phyloP scores from a whole-genome alignment of 2,329 filamentous ascomycete genomes.

The Metarhizium guizhouense region DNA sequence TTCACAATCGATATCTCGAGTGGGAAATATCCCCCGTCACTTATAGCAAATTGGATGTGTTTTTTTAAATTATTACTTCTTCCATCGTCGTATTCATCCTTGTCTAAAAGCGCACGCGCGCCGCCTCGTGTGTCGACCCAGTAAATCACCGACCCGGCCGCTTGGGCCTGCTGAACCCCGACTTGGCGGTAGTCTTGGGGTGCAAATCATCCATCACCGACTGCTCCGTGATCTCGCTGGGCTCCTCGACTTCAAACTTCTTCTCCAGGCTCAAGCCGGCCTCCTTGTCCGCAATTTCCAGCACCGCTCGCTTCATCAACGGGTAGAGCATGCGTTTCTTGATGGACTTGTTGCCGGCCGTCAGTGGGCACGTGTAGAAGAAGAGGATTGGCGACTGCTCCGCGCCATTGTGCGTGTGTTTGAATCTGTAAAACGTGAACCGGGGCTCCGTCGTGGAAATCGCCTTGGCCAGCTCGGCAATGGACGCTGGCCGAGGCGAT shows the following conservation, averaged over 20 bases:
- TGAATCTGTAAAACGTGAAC: constrained; percentile 69
- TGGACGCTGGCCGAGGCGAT: constrained; percentile 41
- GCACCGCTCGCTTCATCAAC: constrained; percentile 56
- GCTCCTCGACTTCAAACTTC: constrained; percentile 60
- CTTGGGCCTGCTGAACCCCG: constrained; percentile 70
- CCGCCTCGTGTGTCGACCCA: not conserved
- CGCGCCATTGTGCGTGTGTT: constrained; percentile 43
- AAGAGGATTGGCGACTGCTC: constrained; percentile 58
- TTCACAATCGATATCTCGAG: not conserved
- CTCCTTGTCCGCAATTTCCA: constrained; percentile 56
- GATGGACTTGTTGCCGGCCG: constrained; percentile 57
- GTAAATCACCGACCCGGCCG: constrained; percentile 56
- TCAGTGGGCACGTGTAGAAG: constrained; percentile 71
- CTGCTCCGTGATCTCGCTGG: constrained; percentile 61
- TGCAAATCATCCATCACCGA: constrained; percentile 58
- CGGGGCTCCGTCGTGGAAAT: constrained; percentile 64
- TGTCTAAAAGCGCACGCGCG: not conserved
- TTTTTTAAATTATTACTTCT: not conserved
- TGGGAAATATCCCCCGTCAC: not conserved
- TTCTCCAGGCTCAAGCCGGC: constrained; percentile 60
- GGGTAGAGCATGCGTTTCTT: constrained; percentile 84
- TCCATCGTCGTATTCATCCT: constrained; percentile 1
- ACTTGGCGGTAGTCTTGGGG: constrained; percentile 55
- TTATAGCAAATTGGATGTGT: not conserved
- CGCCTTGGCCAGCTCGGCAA: constrained; percentile 45